Percentiles rank a stretch among this genome's conserved stretches.
These are phyloP conservation scores for Lactarius akahatsu DNA, from an alignment of 768 basidiomycete species.

Conservation along the genomic window DNA sequence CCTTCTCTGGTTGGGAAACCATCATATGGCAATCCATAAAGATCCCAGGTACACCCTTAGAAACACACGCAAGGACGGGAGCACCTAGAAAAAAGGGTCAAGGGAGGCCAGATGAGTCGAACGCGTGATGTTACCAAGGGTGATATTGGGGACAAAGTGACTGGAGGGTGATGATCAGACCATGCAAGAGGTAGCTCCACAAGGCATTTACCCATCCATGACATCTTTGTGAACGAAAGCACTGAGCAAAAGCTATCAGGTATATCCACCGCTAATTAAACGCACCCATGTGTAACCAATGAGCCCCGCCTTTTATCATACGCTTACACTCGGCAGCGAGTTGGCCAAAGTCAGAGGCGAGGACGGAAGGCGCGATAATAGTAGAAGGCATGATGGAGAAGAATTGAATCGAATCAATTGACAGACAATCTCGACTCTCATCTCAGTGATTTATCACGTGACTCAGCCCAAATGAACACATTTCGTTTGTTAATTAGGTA, in stretches of 20 bases:
- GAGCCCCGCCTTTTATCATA: slow-evolving; percentile 93
- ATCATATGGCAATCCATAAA: slow-evolving; percentile 99
- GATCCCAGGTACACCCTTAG: slow-evolving; percentile 85
- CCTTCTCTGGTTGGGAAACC: slow-evolving; percentile 92
- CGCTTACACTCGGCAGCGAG: slow-evolving; percentile 93
- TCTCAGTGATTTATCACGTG: background rate
- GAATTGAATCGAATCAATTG: background rate
- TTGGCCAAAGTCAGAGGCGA: slow-evolving; percentile 96
- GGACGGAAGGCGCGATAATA: slow-evolving; percentile 95
- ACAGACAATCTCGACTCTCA: background rate
- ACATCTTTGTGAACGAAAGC: slow-evolving; percentile 59
- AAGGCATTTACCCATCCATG: slow-evolving; percentile 83
- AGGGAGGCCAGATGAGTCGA: slow-evolving; percentile 17
- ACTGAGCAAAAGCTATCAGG: background rate
- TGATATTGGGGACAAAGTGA: slow-evolving; percentile 98
- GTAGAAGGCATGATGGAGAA: slow-evolving; percentile 67
- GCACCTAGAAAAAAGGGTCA: slow-evolving; percentile 53
- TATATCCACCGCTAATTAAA: slow-evolving; percentile 5
- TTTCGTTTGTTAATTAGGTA: slow-evolving; percentile 15
- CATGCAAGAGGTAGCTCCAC: background rate
- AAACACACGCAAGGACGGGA: slow-evolving; percentile 82
- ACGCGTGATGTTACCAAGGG: slow-evolving; percentile 64
- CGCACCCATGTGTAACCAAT: slow-evolving; percentile 98
- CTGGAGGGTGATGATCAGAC: slow-evolving; percentile 42
- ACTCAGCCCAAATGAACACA: background rate